phyloP scores from a whole-genome alignment of 306 rosid species.

The Alnus rubra region DNA sequence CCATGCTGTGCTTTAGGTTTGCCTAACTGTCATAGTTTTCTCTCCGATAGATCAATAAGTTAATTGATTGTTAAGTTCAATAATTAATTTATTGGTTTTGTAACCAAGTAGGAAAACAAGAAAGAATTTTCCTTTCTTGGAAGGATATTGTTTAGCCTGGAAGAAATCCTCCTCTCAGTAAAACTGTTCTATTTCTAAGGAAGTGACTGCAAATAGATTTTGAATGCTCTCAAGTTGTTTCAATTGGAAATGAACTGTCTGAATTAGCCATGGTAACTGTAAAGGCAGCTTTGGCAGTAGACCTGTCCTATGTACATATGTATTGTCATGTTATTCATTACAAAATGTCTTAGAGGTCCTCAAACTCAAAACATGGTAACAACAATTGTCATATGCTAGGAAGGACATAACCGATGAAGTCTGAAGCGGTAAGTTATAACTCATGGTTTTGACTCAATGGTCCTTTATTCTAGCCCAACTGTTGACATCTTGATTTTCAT shows the following conservation, averaged over 20 bases:
- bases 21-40: not conserved
- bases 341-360: not conserved
- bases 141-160: too few species aligned
- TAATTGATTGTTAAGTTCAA: too few species aligned
- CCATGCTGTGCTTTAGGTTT: not conserved
- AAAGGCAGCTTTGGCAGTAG: not conserved
- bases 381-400: not conserved
- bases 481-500: not conserved
- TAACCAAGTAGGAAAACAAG: too few species aligned
- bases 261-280: not conserved
- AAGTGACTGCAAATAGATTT: not conserved
- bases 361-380: not conserved
- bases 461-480: not conserved
- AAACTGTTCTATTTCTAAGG: too few species aligned
- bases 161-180: not conserved
- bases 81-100: too few species aligned
- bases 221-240: not conserved
- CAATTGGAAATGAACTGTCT: not conserved
- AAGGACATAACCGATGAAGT: not conserved
- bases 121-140: too few species aligned
- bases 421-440: not conserved
- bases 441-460: not conserved
- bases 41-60: not conserved
- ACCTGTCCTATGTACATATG: not conserved
- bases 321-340: not conserved